phyloP scores from a whole-genome alignment of 2,329 filamentous ascomycete genomes.

The Curvularia spicifera region DNA sequence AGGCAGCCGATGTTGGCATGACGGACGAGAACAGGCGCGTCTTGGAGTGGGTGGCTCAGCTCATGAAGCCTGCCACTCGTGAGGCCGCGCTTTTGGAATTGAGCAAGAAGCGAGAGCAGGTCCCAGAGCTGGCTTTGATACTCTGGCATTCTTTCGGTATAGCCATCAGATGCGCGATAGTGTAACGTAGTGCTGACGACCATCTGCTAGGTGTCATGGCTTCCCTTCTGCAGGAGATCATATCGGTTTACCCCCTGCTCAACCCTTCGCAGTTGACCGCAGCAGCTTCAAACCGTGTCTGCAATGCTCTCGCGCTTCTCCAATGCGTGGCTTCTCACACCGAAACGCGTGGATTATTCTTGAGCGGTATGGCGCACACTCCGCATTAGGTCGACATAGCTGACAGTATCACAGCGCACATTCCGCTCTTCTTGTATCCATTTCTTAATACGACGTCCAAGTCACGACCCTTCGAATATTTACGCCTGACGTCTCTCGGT shows the following conservation, averaged over 20 bases:
- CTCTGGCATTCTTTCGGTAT: conserved; percentile 98
- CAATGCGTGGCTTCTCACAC: conserved; percentile 98
- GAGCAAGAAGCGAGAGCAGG: conserved; percentile 98
- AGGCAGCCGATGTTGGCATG: conserved; percentile 58
- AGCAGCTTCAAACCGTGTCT: conserved; percentile 95
- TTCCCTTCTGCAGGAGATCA: conserved; percentile 95
- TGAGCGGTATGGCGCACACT: conserved; percentile 71
- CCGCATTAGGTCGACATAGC: conserved; percentile 3
- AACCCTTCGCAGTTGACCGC: conserved; percentile 97
- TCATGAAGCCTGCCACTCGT: conserved; percentile 83
- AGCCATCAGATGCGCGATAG: background rate
- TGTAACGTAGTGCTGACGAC: conserved; percentile 24
- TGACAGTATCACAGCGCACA: conserved; percentile 71
- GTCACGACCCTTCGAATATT: conserved; percentile 94
- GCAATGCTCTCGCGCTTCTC: conserved; percentile 92
- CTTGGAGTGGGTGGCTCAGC: conserved; percentile 89
- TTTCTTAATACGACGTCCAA: conserved; percentile 99
- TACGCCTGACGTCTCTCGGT: conserved; percentile 91
- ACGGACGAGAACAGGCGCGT: conserved; percentile 92
- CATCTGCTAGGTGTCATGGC: conserved; percentile 85
- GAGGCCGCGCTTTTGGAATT: conserved; percentile 92
- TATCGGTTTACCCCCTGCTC: conserved; percentile 94
- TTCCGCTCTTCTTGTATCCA: conserved; percentile 95
- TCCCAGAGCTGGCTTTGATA: conserved; percentile 93
- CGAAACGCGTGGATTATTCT: conserved; percentile 89